Base-by-base conservation (phyloP, 73 alveolate species). In the Paramecium tetraurelia region DNA sequence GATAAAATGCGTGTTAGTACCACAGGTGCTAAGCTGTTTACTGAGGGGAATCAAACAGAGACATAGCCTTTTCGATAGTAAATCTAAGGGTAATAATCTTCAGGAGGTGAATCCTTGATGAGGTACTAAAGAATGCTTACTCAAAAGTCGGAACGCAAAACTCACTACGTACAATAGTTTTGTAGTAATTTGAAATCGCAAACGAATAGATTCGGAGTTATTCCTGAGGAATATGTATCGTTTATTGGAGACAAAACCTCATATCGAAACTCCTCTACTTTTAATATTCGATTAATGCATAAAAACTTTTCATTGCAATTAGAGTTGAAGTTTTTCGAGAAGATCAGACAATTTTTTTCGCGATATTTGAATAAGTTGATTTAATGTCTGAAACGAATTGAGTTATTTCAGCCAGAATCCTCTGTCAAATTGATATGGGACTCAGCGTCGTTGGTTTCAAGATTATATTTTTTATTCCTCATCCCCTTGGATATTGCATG, bases 401-500 rank as follows among this genome's bases (percentile, higher is more conserved):
- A 33, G 18, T 12, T 80, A 12, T 27, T 80, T 31, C n/a, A 43
- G 16, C 90, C 90, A 20, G 90, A 80, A 80, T 80, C 70, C 0
- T 10, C 46, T 9, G 43, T 80, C 12, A 80, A 80, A 9, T 44
- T 80, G 10, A 27, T 40, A 27, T 80, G 90, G 90, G 90, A 80
- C 24, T 41, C 46, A 22, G 43, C 72, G 2, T 41, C 90, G 2
- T 41, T 80, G 24, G 70, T 41, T n/a, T 41, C 90, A 24, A 40
- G 90, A 43, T 41, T 80, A 10, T 80, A 80, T 80, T 80, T 80
- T 48, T 46, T 80, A 24, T 80, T 31, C 18, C 33, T 80, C 0
- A 80, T 80, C 21, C 90, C 90, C 22, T 24, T 80, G 20, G 90
- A 80, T 80, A 31, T 80, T 9, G 90, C 76, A 41, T 80, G 70